phyloP scores from a whole-genome alignment of 306 rosid genomes.

The Acacia confusa region DNA sequence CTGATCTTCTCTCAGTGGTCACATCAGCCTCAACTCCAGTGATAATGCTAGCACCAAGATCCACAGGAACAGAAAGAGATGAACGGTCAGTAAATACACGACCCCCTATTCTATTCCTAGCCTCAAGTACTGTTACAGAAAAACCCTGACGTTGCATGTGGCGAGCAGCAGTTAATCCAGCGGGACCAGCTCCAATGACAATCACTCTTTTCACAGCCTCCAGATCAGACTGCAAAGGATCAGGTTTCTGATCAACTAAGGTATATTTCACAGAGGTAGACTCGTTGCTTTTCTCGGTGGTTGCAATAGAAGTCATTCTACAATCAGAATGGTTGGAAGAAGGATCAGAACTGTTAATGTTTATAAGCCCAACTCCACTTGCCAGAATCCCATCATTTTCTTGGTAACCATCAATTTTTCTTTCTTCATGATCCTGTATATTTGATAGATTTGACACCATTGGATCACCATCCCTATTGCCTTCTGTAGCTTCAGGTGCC shows the following conservation, averaged over 20 bases:
- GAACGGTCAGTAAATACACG: conserved; percentile 90
- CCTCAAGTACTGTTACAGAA: conserved; percentile 79
- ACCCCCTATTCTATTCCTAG: conserved; percentile 92
- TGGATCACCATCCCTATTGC: conserved; percentile 27
- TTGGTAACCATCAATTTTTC: conserved; percentile 32
- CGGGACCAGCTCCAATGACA: conserved; percentile 98
- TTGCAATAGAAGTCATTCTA: conserved; percentile 36
- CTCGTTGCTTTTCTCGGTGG: conserved; percentile 47
- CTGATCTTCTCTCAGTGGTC: conserved; percentile 96
- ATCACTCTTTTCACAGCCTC: conserved; percentile 68
- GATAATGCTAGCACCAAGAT: conserved; percentile 99
- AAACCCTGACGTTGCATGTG: conserved; percentile 96
- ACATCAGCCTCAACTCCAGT: conserved; percentile 99
- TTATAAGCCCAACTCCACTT: conserved; percentile 31
- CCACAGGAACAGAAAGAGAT: conserved; percentile 96
- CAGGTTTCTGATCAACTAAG: conserved; percentile 42
- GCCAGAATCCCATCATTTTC: conserved; percentile 44
- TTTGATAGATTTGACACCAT: conserved; percentile 34
- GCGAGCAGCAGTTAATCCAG: conserved; percentile 97
- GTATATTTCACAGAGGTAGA: conserved; percentile 37
- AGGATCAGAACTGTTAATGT: conserved; percentile 42
- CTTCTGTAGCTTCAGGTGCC: conserved; percentile 46
- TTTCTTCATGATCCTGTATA: conserved; percentile 41
- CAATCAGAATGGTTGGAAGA: conserved; percentile 42
- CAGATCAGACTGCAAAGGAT: conserved; percentile 41